Evolutionary conservation across 2,329 filamentous ascomycete species (phyloP), one percentile per base, ranked within the genome.

Genomic region (Calonectria hongkongensis): DNA sequence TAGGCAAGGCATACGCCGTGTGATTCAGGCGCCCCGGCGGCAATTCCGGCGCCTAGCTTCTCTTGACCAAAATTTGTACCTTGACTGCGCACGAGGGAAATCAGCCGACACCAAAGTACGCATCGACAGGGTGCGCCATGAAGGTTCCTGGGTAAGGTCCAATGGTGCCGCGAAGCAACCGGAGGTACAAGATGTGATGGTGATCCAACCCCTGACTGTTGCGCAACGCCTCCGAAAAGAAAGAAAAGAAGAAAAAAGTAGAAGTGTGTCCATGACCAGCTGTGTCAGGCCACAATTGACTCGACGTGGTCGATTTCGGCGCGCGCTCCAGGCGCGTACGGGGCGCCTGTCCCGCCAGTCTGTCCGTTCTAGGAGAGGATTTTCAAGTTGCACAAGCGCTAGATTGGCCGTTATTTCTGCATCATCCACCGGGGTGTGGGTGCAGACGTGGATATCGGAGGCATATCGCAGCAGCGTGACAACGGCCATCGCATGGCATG

Each of bases 331-430:
- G 58, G 70, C 70, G 70, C 64, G 69, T 68, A 67, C 47, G 28
- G 54, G 69, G 69, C 64, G 64, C 58, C 70, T 71, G 64, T 67
- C 41, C 45, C 48, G 47, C 39, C 33, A 28, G 54, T 62, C n/a
- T 30, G 39, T 30, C 28, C 33, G 45, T 63, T 66, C 62, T 60
- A 13, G 39, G 27, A 25, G 36, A 63, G n/a, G 45, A 50, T 45
- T 63, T 63, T 68, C 66, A 51, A 64, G 70, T 71, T 43, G 64
- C 47, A 71, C 70, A 71, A 67, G 47, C 64, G 70, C 64, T 71
- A 64, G 65, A 64, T 71, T 68, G 56, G 70, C 28, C 54, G 54
- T 54, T 47, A 33, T 68, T 63, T 68, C 64, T 68, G 58, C 64
- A 68, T 47, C 48, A 60, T 64, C 58, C 39, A 68, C 66, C 41